These are phyloP conservation scores for Candida nemodendra DNA, from an alignment of 805 yeast species.

Conservation along the genomic window DNA sequence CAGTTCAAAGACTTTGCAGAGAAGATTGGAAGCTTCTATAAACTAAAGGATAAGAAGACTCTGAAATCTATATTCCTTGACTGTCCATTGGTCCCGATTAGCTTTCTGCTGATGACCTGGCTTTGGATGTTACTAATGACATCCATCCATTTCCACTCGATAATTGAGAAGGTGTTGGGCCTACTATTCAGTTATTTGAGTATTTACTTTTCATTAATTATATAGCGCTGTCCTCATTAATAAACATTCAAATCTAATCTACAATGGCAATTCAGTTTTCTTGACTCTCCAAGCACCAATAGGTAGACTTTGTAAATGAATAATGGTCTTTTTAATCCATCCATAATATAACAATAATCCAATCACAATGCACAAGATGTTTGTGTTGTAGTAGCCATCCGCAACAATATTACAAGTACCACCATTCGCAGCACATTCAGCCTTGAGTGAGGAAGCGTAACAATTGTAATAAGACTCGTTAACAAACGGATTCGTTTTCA, in stretches of 20 bases:
- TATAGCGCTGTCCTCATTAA: conserved; percentile 2
- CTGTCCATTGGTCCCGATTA: conserved; percentile 30
- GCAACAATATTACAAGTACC: conserved; percentile 54
- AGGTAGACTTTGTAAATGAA: conserved; percentile 69
- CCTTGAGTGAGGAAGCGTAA: conserved; percentile 36
- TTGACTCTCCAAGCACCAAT: conserved; percentile 71
- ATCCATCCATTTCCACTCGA: conserved; percentile 78
- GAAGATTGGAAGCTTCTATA: not conserved
- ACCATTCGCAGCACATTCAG: conserved; percentile 48
- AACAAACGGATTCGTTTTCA: conserved; percentile 24
- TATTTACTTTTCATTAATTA: conserved; percentile 28
- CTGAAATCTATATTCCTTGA: conserved; percentile 12
- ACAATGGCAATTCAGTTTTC: conserved; percentile 14
- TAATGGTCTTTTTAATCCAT: conserved; percentile 64
- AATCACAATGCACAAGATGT: conserved; percentile 62
- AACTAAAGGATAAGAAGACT: conserved; percentile 1
- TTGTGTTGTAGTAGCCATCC: conserved; percentile 87
- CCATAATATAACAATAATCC: conserved; percentile 65
- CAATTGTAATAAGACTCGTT: conserved; percentile 30
- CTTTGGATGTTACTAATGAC: conserved; percentile 88
- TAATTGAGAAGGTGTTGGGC: conserved; percentile 73
- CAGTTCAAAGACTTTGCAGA: conserved; percentile 7
- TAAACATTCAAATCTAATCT: not conserved
- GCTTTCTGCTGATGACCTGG: conserved; percentile 55
- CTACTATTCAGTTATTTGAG: conserved; percentile 58